phyloP scores from a whole-genome alignment of 2,329 filamentous ascomycete species.

The Metarhizium guizhouense region DNA sequence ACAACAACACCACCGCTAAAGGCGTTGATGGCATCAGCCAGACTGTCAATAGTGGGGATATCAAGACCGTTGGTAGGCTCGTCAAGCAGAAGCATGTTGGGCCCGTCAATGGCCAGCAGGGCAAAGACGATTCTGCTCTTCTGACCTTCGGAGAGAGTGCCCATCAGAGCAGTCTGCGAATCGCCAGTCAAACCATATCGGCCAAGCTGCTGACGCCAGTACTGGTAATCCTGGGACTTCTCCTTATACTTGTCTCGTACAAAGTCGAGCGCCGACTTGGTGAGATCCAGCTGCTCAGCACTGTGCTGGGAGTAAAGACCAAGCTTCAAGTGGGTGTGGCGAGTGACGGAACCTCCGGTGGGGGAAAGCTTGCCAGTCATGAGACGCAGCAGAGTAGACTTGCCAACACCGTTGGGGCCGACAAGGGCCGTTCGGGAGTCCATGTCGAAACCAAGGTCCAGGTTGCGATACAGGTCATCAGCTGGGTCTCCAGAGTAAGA shows the following conservation, averaged over 20 bases:
- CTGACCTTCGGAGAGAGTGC: conserved; percentile 93
- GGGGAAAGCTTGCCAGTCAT: conserved; percentile 94
- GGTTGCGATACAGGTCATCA: conserved; percentile 92
- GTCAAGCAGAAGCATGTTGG: conserved; percentile 96
- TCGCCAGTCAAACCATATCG: conserved; percentile 90
- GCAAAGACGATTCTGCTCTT: conserved; percentile 98
- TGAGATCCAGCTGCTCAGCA: conserved; percentile 94
- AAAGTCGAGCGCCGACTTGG: conserved; percentile 95
- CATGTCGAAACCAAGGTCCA: conserved; percentile 99
- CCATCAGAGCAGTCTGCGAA: conserved; percentile 93
- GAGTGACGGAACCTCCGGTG: conserved; percentile 70
- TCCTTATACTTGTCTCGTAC: conserved; percentile 88
- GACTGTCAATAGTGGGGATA: conserved; percentile 94
- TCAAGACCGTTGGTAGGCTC: conserved; percentile 99
- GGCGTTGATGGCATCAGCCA: conserved; percentile 95
- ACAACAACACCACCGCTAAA: conserved; percentile 96
- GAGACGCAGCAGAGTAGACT: conserved; percentile 89
- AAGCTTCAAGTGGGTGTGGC: conserved; percentile 97
- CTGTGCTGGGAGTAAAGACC: conserved; percentile 98
- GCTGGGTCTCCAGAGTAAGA: conserved; percentile 85
- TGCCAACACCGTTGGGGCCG: conserved; percentile 97
- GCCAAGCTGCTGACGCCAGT: conserved; percentile 97
- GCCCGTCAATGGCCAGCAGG: conserved; percentile 84
- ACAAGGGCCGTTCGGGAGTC: conserved; percentile 95
- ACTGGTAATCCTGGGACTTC: conserved; percentile 95